Evolutionary conservation across 257 asterid genomes (phyloP).

Genomic region (Gardenia jasminoides): DNA sequence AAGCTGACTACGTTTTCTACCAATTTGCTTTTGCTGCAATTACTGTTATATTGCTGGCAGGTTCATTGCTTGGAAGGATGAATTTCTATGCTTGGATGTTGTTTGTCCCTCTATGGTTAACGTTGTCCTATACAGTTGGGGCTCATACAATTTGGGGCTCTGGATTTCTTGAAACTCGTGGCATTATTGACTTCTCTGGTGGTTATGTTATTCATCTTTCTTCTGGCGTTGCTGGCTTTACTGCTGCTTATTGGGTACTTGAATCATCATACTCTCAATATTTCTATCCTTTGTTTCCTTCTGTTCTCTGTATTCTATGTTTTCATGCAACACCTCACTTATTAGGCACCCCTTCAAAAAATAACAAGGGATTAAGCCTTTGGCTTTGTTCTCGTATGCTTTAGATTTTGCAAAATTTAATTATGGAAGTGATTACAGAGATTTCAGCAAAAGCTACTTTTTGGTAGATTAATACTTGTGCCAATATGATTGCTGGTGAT

Average conservation of each 20-base stretch:
- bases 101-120: slow-evolving; percentile 62
- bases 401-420: no score
- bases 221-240: slow-evolving; percentile 76
- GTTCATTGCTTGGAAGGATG: slow-evolving; percentile 69
- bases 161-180: slow-evolving; percentile 37
- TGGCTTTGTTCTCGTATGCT: no score
- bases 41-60: slow-evolving; percentile 59
- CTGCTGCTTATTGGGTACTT: slow-evolving; percentile 84
- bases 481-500: slow-evolving; percentile 6
- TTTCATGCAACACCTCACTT: not conserved
- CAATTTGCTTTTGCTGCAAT: slow-evolving; percentile 77
- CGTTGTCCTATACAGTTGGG: slow-evolving; percentile 57
- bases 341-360: not conserved
- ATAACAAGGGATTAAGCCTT: not conserved
- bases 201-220: slow-evolving; percentile 76
- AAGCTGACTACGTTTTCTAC: slow-evolving; percentile 46
- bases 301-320: not conserved
- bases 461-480: not conserved
- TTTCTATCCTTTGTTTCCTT: not conserved
- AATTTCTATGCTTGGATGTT: slow-evolving; percentile 71
- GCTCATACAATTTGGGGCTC: slow-evolving; percentile 61
- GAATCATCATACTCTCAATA: not conserved
- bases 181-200: slow-evolving; percentile 59
- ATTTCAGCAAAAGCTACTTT: no score
- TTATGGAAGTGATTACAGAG: no score